Evolutionary conservation across 495 filamentous ascomycete species (phyloP).

Genomic region (Hyaloscypha finlandica): DNA sequence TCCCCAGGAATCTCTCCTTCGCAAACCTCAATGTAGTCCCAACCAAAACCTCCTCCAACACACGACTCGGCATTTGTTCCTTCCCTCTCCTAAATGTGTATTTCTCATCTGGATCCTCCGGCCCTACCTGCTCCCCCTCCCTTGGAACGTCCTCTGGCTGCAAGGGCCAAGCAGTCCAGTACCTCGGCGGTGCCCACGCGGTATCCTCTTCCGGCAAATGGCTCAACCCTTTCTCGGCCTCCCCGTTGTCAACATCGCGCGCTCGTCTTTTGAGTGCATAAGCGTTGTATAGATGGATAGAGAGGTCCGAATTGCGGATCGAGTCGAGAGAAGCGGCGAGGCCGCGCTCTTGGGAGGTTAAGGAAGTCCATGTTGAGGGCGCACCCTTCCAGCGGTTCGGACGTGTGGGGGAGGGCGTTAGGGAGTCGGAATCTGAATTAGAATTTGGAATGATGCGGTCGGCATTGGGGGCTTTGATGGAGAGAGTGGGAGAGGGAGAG

Average conservation of each 20-base stretch:
- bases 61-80: slow-evolving; percentile 51
- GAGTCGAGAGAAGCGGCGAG: slow-evolving; percentile 59
- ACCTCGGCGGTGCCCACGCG: slow-evolving; percentile 48
- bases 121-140: slow-evolving; percentile 46
- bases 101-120: slow-evolving; percentile 45
- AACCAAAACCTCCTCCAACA: slow-evolving; percentile 66
- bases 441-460: not conserved
- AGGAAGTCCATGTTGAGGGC: slow-evolving; percentile 57
- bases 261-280: slow-evolving; percentile 57
- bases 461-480: not conserved
- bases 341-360: slow-evolving; percentile 60
- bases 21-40: slow-evolving; percentile 47
- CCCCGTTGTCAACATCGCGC: slow-evolving; percentile 29
- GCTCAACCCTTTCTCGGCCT: slow-evolving; percentile 24
- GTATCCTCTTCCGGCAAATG: slow-evolving; percentile 31
- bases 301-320: slow-evolving; percentile 61
- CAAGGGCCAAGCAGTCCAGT: slow-evolving; percentile 84
- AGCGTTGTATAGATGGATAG: slow-evolving; percentile 75
- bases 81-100: slow-evolving; percentile 48
- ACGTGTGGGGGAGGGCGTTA: slow-evolving; percentile 5
- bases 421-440: not conserved
- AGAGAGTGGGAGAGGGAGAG: not conserved
- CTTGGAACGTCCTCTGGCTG: slow-evolving; percentile 58
- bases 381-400: slow-evolving; percentile 57
- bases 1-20: not conserved